Base-by-base conservation (phyloP, 352 stramenopile species). In the Pythium pyrilobum region DNA sequence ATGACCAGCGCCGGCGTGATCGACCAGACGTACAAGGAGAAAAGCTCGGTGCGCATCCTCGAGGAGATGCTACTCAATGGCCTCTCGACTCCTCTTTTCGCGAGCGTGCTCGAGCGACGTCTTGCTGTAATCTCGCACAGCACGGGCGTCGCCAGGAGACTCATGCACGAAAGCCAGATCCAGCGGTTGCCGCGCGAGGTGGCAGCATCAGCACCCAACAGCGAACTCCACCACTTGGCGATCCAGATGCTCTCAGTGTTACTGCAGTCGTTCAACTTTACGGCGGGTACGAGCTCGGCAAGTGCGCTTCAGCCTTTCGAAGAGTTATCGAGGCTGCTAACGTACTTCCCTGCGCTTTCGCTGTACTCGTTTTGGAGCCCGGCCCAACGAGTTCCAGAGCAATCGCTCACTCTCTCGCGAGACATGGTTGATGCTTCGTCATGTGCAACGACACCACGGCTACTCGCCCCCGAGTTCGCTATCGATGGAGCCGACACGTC, bases 361-460 rank as follows among this genome's bases (percentile, higher is more conserved):
- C 50, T 95, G 33, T 92, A 87, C 47, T 77, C 82, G 16, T 95
- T 90, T 51, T 95, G 85, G 85, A 92, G 82, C 37, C 85, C 85
- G 7, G 68, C 56, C n/a, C 85, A 81, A 38, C 77, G 72, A 25
- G 59, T 66, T 11, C 80, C 81, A 0, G 81, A 95, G 49, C 77
- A 73, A 31, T 36, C 67, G 15, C 58, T 93, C 5, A 20, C 48
- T 23, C 20, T 95, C 15, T 24, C 47, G 2, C 71, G 68, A 31
- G 59, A 72, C 0, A 68, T 70, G 44, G 71, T 93, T 16, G 63
- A 81, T 4, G 82, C 68, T 21, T 84, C 79, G 2, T 92, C 81
- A 0, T 62, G 62, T 20, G 67, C 71, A n/a, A 62, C 71, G 9
- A 84, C 42, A 29, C 80, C 77, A 10, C 66, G 74, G 13, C 38